A percentile compares a stretch with the other conserved stretches of the same genome.
These are phyloP conservation scores for Entomophthora muscae DNA, from an alignment of 371 early-diverging fungal species.

Conservation along the genomic window DNA sequence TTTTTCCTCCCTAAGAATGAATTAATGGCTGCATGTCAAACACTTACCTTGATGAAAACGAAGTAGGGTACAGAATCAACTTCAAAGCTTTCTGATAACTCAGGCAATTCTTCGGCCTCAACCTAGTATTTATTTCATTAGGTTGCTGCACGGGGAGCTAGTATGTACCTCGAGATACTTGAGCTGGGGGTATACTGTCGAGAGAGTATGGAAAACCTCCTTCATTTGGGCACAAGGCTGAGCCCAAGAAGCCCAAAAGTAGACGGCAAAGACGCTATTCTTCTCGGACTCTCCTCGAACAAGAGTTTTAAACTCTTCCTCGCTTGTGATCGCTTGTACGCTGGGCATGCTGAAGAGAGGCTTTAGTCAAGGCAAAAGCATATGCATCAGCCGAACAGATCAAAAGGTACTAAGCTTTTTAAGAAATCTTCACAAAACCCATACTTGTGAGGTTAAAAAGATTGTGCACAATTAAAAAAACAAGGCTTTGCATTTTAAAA, in stretches of 20 bases:
- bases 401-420: too few species aligned
- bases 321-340: neutral
- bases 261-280: conserved; percentile 26
- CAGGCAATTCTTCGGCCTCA: conserved; percentile 83
- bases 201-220: conserved; percentile 67
- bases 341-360: neutral
- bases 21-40: neutral
- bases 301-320: conserved; percentile 2
- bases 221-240: conserved; percentile 81
- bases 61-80: conserved; percentile 86
- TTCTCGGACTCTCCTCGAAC: conserved; percentile 9
- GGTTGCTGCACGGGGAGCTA: neutral
- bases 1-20: conserved; percentile 29
- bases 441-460: too few species aligned
- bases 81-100: conserved; percentile 69
- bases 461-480: too few species aligned
- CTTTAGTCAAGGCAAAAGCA: too few species aligned
- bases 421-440: too few species aligned
- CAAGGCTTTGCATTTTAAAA: too few species aligned
- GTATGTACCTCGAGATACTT: conserved; percentile 51
- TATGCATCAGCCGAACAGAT: too few species aligned
- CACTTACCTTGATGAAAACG: conserved; percentile 51
- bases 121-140: too few species aligned
- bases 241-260: conserved; percentile 88
- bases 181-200: conserved; percentile 49